Base-by-base conservation (phyloP, 305 asterid species). In the Fraxinus dipetala region DNA sequence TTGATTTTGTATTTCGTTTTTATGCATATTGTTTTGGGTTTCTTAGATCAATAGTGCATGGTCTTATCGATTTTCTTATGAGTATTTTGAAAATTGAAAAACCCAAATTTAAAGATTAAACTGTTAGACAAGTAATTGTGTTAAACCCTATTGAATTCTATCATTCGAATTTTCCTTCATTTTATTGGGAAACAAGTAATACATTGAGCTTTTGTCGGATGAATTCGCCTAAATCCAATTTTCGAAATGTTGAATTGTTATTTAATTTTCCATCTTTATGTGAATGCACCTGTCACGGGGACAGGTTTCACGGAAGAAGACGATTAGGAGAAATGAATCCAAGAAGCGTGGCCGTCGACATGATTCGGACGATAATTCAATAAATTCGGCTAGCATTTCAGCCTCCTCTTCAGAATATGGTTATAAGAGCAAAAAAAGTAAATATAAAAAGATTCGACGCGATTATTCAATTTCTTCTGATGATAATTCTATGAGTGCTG, bases 311-410 rank as follows among this genome's bases (percentile, higher is more conserved):
- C 88, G 84, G 87, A 85, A 86, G 91, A 93, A 90, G 87, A 94
- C 85, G 88, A 87, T 86, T 81, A 86, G 88, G 81, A 90, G 87
- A 80, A 91, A 83, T 87, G 93, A 88, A 86, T 84, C 94, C 77
- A 92, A 90, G 92, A 92, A 89, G 86, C 89, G 73, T 40, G 83
- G 87, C 51, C 91, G 79, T 40, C 78, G 72, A 48, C 85, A 63
- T 45, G 91, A 89, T 86, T 87, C 88, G 5, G 83, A 82, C 78
- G 89, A 81, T 54, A 89, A 86, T 61, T 88, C 88, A 13, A 61
- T 77, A 32, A 67, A 76, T 79, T 84, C 89, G 9, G 83, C 77
- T 16, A 76, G 8, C 32, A 76, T 70, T 18, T 76, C 75, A 0
- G 35, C 87, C 73, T 36, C 86, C 30, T 10, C 75, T 72, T 80